A percentile compares a stretch with the other conserved stretches of the same genome.
These are phyloP conservation scores for Xylona heveae DNA, from an alignment of 495 filamentous ascomycete species.

Conservation along the genomic window DNA sequence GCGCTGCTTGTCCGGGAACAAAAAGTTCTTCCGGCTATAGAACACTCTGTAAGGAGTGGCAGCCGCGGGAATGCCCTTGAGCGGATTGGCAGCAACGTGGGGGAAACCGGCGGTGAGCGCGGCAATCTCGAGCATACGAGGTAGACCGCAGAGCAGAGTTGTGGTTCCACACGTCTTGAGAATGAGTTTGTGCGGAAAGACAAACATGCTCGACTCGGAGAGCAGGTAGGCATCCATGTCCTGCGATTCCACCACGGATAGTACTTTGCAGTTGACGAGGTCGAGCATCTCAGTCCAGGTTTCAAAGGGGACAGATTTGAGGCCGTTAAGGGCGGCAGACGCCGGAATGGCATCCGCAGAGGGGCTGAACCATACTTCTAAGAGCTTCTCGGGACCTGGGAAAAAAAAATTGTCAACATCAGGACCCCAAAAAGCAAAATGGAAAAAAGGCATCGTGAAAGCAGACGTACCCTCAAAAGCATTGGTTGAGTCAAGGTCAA, in stretches of 20 bases:
- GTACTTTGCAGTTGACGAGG: constrained; percentile 92
- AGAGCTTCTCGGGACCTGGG: constrained; percentile 80
- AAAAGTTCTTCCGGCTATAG: constrained; percentile 96
- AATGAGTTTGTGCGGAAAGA: constrained; percentile 97
- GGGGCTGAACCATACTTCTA: constrained; percentile 96
- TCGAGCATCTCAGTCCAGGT: constrained; percentile 96
- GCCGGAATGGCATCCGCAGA: constrained; percentile 52
- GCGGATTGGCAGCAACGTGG: constrained; percentile 26
- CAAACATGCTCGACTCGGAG: constrained; percentile 99
- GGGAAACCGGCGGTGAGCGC: constrained; percentile 74
- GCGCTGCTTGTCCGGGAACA: constrained; percentile 85
- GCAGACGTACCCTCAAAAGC: constrained; percentile 67
- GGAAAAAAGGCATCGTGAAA: neutral
- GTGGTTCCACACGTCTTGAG: constrained; percentile 98
- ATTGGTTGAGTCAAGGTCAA: constrained; percentile 88
- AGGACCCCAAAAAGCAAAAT: constrained; percentile 1
- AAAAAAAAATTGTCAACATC: neutral
- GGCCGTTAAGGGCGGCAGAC: constrained; percentile 44
- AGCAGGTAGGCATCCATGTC: constrained; percentile 93
- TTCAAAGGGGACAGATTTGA: constrained; percentile 68
- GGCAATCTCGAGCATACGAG: constrained; percentile 78
- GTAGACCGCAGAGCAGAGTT: constrained; percentile 73
- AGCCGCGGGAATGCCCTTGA: constrained; percentile 36
- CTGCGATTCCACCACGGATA: constrained; percentile 87
- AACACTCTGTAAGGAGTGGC: constrained; percentile 90